Base-by-base conservation (phyloP, 352 stramenopile genomes). In the Pythium dissimile region DNA sequence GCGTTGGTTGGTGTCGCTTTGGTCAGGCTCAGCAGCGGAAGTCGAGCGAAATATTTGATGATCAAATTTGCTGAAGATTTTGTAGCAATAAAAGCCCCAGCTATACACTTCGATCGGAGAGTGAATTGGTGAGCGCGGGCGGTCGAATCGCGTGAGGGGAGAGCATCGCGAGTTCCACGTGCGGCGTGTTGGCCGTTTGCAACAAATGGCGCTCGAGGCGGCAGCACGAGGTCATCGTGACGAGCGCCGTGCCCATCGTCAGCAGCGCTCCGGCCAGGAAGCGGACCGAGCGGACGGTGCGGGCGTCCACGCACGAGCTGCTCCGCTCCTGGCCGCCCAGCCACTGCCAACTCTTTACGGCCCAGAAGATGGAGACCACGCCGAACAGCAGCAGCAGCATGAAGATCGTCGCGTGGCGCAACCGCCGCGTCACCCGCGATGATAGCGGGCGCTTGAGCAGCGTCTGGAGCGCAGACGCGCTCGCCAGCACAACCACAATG, bases 201-300 rank as follows among this genome's bases (percentile, higher is more conserved):
- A 86, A 46, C 35, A 88, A 66, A 16, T 86, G 75, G 50, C 73
- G 65, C 48, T 88, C 77, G 15, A 84, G 48, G 9, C 77, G 75
- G 46, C 77, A 88, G 60, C 77, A 88, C 26, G 71, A 59, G 24
- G 75, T 86, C 9, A 69, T 66, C 2, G 67, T 55, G 6, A 88
- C 39, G 10, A 88, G 37, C 27, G 71, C 38, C 27, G 46, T 54
- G 31, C 71, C 73, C 15, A 77, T 45, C 4, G 65, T 51, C 27
- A 83, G 54, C 30, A 86, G 50, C 49, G 75, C 51, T 1, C 35
- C 64, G 8, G 73, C 64, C 48, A 67, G 47, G 18, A 58, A 31
- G 30, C 65, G 43, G 20, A 64, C 56, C 10, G 18, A 28, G 5
- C 62, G 39, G 15, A 42, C 12, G 35, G 66, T 73, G 28, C 34